phyloP scores from a whole-genome alignment of 2,329 filamentous ascomycete genomes.

The Fusarium tricinctum region DNA sequence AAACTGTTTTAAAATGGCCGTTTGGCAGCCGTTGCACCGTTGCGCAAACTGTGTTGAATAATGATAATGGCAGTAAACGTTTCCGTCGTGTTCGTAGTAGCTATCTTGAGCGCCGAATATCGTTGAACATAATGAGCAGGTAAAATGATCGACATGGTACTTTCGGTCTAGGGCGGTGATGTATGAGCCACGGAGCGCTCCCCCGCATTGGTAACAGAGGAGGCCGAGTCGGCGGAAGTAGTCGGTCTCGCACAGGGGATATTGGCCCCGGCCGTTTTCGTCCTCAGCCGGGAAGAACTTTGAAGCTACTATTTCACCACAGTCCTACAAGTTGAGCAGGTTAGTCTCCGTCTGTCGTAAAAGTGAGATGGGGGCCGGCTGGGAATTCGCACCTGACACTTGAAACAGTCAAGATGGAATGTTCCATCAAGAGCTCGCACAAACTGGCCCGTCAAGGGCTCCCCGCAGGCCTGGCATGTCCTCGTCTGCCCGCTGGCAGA shows the following conservation, averaged over 20 bases:
- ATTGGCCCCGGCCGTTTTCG: constrained; percentile 86
- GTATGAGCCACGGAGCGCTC: constrained; percentile 94
- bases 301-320: constrained; percentile 94
- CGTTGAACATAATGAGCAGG: constrained; percentile 95
- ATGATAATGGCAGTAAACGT: constrained; percentile 98
- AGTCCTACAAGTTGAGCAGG: constrained; percentile 74
- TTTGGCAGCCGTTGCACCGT: constrained; percentile 95
- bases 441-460: constrained; percentile 92
- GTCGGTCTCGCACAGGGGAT: constrained; percentile 96
- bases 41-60: constrained; percentile 98
- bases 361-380: constrained; percentile 6
- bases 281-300: constrained; percentile 99
- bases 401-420: constrained; percentile 98
- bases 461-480: constrained; percentile 88
- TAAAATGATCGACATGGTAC: constrained; percentile 99
- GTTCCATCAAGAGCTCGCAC: constrained; percentile 93
- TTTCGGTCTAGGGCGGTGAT: constrained; percentile 98
- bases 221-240: constrained; percentile 95
- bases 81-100: constrained; percentile 97
- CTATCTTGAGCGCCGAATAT: constrained; percentile 99
- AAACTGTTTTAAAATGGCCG: constrained; percentile 97
- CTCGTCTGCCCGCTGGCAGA: constrained; percentile 72
- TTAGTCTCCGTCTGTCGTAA: constrained; percentile 34
- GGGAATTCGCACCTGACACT: constrained; percentile 78
- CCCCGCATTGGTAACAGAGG: constrained; percentile 91